Percentiles rank a stretch among this genome's conserved stretches.
Conservation (phyloP, 805 yeast species). For the Zygosaccharomyces bailii region DNA sequence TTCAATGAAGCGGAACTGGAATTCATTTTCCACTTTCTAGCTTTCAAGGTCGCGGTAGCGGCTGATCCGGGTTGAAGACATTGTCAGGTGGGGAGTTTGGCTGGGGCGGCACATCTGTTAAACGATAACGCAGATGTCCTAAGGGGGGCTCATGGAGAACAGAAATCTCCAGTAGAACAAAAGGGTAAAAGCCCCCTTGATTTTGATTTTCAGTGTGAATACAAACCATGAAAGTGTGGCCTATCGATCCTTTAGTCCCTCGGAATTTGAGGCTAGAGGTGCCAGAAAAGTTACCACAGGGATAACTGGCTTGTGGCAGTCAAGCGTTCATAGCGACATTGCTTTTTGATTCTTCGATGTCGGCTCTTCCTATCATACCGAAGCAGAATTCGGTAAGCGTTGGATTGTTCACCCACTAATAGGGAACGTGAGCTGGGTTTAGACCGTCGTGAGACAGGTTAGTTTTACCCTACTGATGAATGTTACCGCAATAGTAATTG, state of each 20-base stretch:
- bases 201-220: constrained; percentile 47
- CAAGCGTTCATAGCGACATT: constrained; percentile 48
- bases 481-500: constrained; percentile 41
- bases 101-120: constrained; percentile 47
- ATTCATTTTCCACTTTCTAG: constrained; percentile 37
- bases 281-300: constrained; percentile 45
- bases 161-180: constrained; percentile 47
- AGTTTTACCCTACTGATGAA: constrained; percentile 44
- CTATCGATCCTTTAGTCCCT: constrained; percentile 48
- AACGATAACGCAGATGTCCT: constrained; percentile 46
- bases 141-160: constrained; percentile 47
- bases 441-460: constrained; percentile 47
- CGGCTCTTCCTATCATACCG: constrained; percentile 51
- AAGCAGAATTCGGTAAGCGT: constrained; percentile 47
- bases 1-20: constrained; percentile 42
- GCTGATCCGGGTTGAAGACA: constrained; percentile 39
- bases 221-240: constrained; percentile 48
- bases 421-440: constrained; percentile 45
- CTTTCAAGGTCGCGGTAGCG: constrained; percentile 34
- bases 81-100: constrained; percentile 46
- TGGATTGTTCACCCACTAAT: constrained; percentile 48
- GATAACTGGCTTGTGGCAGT: constrained; percentile 47
- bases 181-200: constrained; percentile 46
- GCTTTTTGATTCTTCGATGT: constrained; percentile 48
- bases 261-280: constrained; percentile 46